Evolutionary conservation across 345 rosid genomes (phyloP).

Genomic region (Aquilaria yunnanensis): DNA sequence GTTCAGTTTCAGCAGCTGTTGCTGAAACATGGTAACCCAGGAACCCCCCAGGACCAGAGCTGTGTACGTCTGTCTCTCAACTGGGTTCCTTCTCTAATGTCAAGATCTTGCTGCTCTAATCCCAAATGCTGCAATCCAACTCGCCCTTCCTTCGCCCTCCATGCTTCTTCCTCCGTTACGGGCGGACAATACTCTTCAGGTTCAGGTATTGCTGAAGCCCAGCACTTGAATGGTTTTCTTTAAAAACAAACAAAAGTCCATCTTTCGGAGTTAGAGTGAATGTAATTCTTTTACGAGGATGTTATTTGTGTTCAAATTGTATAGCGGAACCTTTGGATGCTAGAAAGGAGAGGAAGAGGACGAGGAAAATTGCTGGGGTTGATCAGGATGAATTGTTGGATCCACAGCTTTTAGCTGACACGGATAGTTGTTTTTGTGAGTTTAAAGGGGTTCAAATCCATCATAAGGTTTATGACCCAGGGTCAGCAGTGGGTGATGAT

Average conservation of each 20-base stretch:
- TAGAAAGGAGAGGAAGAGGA: slow-evolving; percentile 26
- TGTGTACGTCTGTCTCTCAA: too few relatives aligned
- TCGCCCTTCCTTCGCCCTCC: slow-evolving; percentile 3
- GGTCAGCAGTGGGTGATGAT: slow-evolving; percentile 18
- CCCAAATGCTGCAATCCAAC: not conserved
- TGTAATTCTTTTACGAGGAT: not conserved
- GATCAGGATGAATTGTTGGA: slow-evolving; percentile 72
- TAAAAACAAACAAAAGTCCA: not conserved
- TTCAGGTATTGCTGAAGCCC: not conserved
- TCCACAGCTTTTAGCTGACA: slow-evolving; percentile 65
- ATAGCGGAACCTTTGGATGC: slow-evolving; percentile 41
- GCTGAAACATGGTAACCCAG: too few relatives aligned
- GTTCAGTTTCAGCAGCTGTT: too few relatives aligned
- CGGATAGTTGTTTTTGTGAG: slow-evolving; percentile 88
- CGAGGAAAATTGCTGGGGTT: slow-evolving; percentile 41
- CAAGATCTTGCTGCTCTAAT: too few relatives aligned
- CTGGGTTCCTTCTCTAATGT: too few relatives aligned
- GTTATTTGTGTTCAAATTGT: not conserved
- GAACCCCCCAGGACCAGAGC: too few relatives aligned
- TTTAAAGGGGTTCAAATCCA: slow-evolving; percentile 73
- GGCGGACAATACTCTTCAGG: slow-evolving; percentile 13
- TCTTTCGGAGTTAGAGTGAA: not conserved
- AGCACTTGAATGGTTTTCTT: not conserved
- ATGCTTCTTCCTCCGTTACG: slow-evolving; percentile 7
- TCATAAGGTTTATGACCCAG: slow-evolving; percentile 56